A percentile compares a stretch with the other conserved stretches of the same genome.
Conservation (phyloP, 2,329 filamentous ascomycete species). For the Diplodia mutila region DNA sequence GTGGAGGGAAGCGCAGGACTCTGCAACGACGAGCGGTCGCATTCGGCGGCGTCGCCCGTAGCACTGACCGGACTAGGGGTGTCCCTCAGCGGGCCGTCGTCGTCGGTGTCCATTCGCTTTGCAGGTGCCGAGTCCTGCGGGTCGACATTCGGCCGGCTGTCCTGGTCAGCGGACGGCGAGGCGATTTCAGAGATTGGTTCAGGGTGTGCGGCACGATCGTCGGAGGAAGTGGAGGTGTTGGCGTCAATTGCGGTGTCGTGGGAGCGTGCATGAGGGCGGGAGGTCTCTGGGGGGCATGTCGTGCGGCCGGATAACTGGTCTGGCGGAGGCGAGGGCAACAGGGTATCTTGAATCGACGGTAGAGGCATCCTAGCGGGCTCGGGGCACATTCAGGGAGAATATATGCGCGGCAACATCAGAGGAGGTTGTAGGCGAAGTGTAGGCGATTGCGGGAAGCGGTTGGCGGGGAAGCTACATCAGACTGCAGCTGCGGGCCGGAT, state of each 20-base stretch:
- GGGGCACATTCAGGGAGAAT: conserved; percentile 23
- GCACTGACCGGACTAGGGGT: conserved; percentile 44
- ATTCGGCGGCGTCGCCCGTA: conserved; percentile 38
- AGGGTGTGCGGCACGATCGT: conserved; percentile 7
- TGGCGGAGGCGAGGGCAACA: conserved; percentile 44
- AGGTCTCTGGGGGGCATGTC: conserved; percentile 56
- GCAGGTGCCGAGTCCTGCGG: conserved; percentile 32
- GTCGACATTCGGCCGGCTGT: conserved; percentile 29
- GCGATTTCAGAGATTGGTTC: conserved; percentile 29
- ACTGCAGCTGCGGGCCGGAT: conserved; percentile 13
- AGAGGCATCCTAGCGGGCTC: conserved; percentile 52
- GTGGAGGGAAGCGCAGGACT: conserved; percentile 38
- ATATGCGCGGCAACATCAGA: conserved; percentile 21
- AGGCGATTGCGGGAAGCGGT: conserved; percentile 8
- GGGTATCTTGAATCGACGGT: conserved; percentile 48
- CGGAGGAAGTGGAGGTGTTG: conserved; percentile 9
- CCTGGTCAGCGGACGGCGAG: conserved; percentile 36
- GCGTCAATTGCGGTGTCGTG: conserved; percentile 15
- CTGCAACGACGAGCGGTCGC: conserved; percentile 41
- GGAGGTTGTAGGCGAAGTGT: conserved; percentile 26
- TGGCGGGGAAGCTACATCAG: conserved; percentile 16
- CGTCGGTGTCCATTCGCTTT: conserved; percentile 38
- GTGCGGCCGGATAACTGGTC: conserved; percentile 51
- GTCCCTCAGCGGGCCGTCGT: conserved; percentile 41
- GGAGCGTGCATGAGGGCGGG: conserved; percentile 32